Base-by-base conservation (phyloP, 148 eudicot genomes). In the Salicornia ramosissima region DNA sequence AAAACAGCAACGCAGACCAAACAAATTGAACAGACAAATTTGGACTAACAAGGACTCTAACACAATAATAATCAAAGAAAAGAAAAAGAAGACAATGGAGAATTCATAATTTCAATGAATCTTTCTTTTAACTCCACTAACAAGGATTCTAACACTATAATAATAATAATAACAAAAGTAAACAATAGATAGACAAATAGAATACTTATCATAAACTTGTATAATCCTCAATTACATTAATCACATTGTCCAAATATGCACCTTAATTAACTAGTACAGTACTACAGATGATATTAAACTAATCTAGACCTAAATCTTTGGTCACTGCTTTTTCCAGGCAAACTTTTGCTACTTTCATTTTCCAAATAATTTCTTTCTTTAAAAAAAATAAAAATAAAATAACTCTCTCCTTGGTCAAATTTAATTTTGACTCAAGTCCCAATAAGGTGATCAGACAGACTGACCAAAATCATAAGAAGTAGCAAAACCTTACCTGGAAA, bases 401-500 rank as follows among this genome's bases (percentile, higher is more conserved):
- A 2, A 25, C 24, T 54, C 59, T 43, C 42, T 57, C 55, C 36
- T 31, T 12, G 10, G 64, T 47, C 75, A 45, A 28, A 21, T 68
- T 53, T 63, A 51, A 36, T 10, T 53, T 54, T 34, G 30, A 22
- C 26, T 22, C 75, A 55, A 46, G 47, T 74, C 70, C 74, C 74
- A 56, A 76, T 28, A 59, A 58, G 61, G 39, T 54, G 45, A 52
- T 34, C 55, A 61, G 72, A 77, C 79, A 66, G 42, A 54, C 64
- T 43, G 69, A 63, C 66, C 73, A 46, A 58, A 70, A 55, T 46
- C 67, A 71, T 60, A 54, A 33, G 53, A 69, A 80, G 68, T 75
- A 80, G 83, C 75, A 79, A 80, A 70, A 82, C 71, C 76, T 72
- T 75, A 71, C 72, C 80, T 79, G 78, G 82, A 85, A 80, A 80